Conservation (phyloP, 345 rosid species). For the Draba incana region DNA sequence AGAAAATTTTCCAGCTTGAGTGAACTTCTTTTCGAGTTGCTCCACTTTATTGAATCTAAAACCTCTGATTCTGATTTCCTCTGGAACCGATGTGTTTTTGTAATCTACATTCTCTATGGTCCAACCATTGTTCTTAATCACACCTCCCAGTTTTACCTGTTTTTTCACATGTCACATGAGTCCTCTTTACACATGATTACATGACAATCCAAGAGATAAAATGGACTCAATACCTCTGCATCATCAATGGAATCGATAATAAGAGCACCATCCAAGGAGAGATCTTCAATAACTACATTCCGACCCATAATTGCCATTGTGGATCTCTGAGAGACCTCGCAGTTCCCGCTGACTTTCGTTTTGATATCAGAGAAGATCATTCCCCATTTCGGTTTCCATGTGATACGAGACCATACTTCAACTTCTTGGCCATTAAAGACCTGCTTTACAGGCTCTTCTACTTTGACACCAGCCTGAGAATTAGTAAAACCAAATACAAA, state of each 20-base stretch:
- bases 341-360: constrained; percentile 61
- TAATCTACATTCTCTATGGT: constrained; percentile 65
- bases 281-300: constrained; percentile 56
- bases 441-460: constrained; percentile 62
- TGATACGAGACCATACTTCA: constrained; percentile 87
- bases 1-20: constrained; percentile 57
- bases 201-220: constrained; percentile 16
- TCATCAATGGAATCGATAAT: constrained; percentile 66
- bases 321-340: constrained; percentile 71
- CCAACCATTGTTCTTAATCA: constrained; percentile 83
- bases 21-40: constrained; percentile 64
- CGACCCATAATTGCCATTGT: constrained; percentile 73
- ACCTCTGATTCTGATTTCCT: constrained; percentile 82
- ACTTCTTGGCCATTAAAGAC: constrained; percentile 90
- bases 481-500: constrained; percentile 28
- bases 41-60: constrained; percentile 69
- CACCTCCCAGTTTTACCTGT: constrained; percentile 74
- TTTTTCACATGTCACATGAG: constrained; percentile 13
- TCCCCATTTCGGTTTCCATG: constrained; percentile 95
- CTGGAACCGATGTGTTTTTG: constrained; percentile 68
- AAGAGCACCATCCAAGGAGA: constrained; percentile 82
- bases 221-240: constrained; percentile 65
- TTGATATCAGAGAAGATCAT: constrained; percentile 70
- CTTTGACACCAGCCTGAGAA: constrained; percentile 71
- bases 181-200: background rate